These are phyloP conservation scores for Drechmeria coniospora DNA, from an alignment of 2,329 filamentous ascomycete species.

Conservation along the genomic window DNA sequence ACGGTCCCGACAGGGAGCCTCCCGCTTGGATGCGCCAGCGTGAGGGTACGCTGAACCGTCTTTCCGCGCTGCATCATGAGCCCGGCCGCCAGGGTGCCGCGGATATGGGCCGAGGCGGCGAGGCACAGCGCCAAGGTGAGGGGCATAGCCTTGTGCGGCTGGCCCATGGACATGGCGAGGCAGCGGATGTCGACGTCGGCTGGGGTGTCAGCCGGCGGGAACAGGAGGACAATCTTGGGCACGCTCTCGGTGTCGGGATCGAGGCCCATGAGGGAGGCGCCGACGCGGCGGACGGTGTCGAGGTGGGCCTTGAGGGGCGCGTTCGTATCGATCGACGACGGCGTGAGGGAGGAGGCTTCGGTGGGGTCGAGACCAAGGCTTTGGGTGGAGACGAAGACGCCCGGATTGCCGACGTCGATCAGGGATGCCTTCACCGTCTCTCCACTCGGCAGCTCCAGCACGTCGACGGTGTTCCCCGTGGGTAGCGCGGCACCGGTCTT, in stretches of 20 bases:
- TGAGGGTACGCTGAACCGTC: too few species aligned
- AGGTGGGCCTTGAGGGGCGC: slow-evolving; percentile 27
- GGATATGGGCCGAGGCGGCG: slow-evolving; percentile 31
- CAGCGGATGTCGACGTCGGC: slow-evolving; percentile 24
- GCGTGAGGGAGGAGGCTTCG: slow-evolving; percentile 32
- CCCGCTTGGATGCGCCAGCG: slow-evolving; percentile 32
- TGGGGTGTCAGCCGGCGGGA: slow-evolving; percentile 17
- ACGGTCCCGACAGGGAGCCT: slow-evolving; percentile 28
- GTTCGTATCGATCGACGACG: slow-evolving; percentile 35
- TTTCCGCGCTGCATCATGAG: slow-evolving; percentile 10
- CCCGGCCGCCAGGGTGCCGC: slow-evolving; percentile 25
- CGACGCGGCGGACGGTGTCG: slow-evolving; percentile 39
- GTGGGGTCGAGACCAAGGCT: slow-evolving; percentile 32
- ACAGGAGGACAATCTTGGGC: slow-evolving; percentile 42
- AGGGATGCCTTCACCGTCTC: slow-evolving; percentile 34
- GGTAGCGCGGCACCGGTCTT: slow-evolving; percentile 37
- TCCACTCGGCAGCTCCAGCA: slow-evolving; percentile 21
- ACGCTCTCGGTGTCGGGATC: slow-evolving; percentile 30
- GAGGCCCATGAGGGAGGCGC: slow-evolving; percentile 46
- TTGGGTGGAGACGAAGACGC: slow-evolving; percentile 41
- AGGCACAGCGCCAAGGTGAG: slow-evolving; percentile 37
- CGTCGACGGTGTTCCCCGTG: slow-evolving; percentile 39
- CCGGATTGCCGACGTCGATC: slow-evolving; percentile 49
- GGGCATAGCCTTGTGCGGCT: slow-evolving; percentile 40
- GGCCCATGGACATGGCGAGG: slow-evolving; percentile 36